phyloP scores from a whole-genome alignment of 352 stramenopile species.

The Pythium rhizo-oryzae region DNA sequence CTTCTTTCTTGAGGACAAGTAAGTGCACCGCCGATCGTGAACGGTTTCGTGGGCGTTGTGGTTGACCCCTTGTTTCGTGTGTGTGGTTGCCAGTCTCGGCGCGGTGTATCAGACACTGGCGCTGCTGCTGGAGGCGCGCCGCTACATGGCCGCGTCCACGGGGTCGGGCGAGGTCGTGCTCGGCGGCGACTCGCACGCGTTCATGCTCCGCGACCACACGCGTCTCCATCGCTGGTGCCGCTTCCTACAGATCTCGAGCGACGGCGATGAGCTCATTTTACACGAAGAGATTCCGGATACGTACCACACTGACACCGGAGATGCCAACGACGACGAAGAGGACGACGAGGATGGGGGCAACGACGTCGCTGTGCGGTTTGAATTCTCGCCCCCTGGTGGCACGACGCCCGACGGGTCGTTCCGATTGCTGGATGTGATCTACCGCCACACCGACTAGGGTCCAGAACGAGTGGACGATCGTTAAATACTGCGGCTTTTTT shows the following conservation, averaged over 20 bases:
- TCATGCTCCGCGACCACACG: constrained; percentile 41
- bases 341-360: constrained; percentile 12
- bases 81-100: constrained; percentile 26
- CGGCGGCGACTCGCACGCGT: constrained; percentile 35
- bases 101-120: constrained; percentile 68
- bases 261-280: constrained; percentile 31
- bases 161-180: constrained; percentile 44
- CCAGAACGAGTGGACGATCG: background rate
- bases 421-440: constrained; percentile 38
- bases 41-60: background rate
- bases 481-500: constrained; percentile 27
- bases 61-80: background rate
- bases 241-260: constrained; percentile 43
- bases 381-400: constrained; percentile 32
- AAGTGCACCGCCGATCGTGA: background rate
- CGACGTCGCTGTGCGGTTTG: constrained; percentile 31
- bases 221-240: constrained; percentile 55
- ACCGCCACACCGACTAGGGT: constrained; percentile 14
- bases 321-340: constrained; percentile 11
- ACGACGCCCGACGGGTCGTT: constrained; percentile 30
- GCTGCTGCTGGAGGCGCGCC: constrained; percentile 52
- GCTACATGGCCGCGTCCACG: constrained; percentile 49
- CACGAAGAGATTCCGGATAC: constrained; percentile 34
- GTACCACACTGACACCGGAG: background rate
- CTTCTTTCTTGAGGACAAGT: constrained; percentile 54